Evolutionary conservation across 345 rosid species (phyloP), one percentile per base, ranked within the genome.

Genomic region (Citrus maxima): DNA sequence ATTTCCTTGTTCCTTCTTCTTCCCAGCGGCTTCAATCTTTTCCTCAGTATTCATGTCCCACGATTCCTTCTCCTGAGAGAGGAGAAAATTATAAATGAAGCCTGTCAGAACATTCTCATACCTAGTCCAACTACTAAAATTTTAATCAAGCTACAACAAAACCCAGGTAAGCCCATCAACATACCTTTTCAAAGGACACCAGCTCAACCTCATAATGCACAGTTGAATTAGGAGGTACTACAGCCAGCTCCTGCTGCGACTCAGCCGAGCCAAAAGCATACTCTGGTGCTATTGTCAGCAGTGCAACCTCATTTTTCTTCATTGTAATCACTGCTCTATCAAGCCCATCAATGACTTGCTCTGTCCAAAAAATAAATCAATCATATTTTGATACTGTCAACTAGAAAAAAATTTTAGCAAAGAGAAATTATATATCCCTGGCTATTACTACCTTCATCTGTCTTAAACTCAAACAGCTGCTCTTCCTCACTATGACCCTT

Each of bases 1-100:
- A 82, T 97, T 94, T 27, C 99, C 98, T 83, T 93, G 97, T 87
- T 97, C 99, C 84, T 97, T 94, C 91, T 94, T 97, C 84, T 85
- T 92, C 40, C 90, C 85, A 10, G 98, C 97, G 60, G 94, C 93
- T 85, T 91, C 99, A 72, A 97, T 88, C 84, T 97, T 94, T 85
- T 93, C 98, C 19, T 77, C 78, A 2, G 98, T 97, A 85, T 82
- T 94, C 98, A 97, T 86, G 82, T 97, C 96, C 99, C 99, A 97
- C 0, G 99, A 93, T 74, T 97, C 98, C 82, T 86, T 97, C 14
- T 97, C 99, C 95, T 93, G 80, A 35, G 81, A 58, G 5, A 38
- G 42, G 80, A 64, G 18, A 18, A 28, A 74, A 35, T 72, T n/a
- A 34, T 30, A 21, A 14, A 51, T 28, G 34, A 66, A 34, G 30